Evolutionary conservation across 164 flowering plant genomes (phyloP).

Genomic region (Tetrastigma voinierianum): DNA sequence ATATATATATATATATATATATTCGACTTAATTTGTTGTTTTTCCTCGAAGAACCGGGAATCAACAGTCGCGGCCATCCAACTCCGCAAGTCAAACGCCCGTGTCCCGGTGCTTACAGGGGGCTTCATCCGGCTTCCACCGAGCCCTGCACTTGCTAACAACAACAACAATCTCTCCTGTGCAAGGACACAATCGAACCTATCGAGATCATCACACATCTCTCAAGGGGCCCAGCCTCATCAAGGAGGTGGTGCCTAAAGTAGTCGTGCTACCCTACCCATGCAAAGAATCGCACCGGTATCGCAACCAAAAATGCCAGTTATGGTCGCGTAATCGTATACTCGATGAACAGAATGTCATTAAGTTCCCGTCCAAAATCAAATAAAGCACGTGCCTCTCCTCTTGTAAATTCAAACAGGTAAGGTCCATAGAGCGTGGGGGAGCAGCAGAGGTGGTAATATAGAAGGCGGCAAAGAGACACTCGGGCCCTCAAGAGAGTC

Average conservation of each 20-base stretch:
- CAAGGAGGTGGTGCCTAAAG: conserved; percentile 34
- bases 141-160: conserved; percentile 25
- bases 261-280: conserved; percentile 17
- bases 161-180: conserved; percentile 25
- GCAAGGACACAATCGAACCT: conserved; percentile 17
- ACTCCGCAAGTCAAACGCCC: conserved; percentile 22
- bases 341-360: conserved; percentile 25
- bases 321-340: conserved; percentile 13
- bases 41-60: conserved; percentile 16
- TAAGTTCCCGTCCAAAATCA: conserved; percentile 38
- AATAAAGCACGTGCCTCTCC: conserved; percentile 26
- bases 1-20: too few relatives aligned
- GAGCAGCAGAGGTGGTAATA: conserved; percentile 34
- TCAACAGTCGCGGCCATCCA: conserved; percentile 28
- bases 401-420: conserved; percentile 5
- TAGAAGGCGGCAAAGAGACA: conserved; percentile 22
- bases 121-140: conserved; percentile 15
- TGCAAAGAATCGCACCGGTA: conserved; percentile 8
- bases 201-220: conserved; percentile 15
- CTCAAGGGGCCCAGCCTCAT: conserved; percentile 21
- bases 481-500: conserved; percentile 25
- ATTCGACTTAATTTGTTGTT: neutral
- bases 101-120: conserved; percentile 21
- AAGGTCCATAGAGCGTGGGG: conserved; percentile 26
- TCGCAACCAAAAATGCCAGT: conserved; percentile 13